Conservation (phyloP, 768 basidiomycete species). For the Xerocomellus dryophilus region DNA sequence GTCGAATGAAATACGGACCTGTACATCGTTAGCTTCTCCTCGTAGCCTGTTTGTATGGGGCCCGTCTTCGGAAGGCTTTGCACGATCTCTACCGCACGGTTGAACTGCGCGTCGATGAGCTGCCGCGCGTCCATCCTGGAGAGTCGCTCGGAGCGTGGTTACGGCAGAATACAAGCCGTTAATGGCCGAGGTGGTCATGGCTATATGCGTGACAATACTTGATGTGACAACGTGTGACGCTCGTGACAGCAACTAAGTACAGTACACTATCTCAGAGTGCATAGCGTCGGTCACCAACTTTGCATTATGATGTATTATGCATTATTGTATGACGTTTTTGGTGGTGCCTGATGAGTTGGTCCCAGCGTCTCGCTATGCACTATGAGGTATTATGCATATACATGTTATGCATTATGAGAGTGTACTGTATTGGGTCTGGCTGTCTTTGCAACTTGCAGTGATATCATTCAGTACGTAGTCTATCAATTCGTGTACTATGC, state of each 20-base stretch:
- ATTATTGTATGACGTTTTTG: no score
- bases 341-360: no score
- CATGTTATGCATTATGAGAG: no score
- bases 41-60: constrained; percentile 93
- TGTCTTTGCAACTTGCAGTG: no score
- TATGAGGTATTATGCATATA: no score
- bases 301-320: no score
- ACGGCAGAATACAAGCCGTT: not conserved
- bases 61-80: constrained; percentile 91
- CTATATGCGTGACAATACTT: constrained; percentile 14
- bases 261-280: no score
- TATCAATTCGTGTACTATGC: not conserved
- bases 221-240: constrained; percentile 7
- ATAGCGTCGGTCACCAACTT: no score
- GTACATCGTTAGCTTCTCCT: constrained; percentile 93
- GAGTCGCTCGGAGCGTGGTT: not conserved
- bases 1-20: constrained; percentile 47
- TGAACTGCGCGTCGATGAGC: constrained; percentile 81
- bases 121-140: constrained; percentile 55
- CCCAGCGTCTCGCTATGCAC: no score
- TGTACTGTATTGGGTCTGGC: no score
- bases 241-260: not conserved
- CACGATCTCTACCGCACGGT: constrained; percentile 91
- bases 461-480: not conserved
- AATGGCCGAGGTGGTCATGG: not conserved